A percentile compares a stretch with the other conserved stretches of the same genome.
Evolutionary conservation across 129 eudicot species (phyloP).

Genomic region (Glebionis coronaria): DNA sequence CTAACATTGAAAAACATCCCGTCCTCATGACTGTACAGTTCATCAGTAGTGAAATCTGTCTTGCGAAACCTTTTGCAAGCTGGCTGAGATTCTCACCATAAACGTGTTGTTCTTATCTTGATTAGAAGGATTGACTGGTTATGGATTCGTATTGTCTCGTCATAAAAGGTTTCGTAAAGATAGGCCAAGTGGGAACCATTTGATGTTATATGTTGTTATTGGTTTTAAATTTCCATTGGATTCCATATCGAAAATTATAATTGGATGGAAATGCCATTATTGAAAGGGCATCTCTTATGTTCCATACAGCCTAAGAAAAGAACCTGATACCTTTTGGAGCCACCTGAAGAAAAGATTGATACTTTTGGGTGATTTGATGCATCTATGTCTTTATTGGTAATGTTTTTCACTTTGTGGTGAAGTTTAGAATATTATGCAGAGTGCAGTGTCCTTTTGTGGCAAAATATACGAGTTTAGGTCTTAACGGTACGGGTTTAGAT

Average conservation of each 20-base stretch:
- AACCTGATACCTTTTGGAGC: constrained; percentile 7
- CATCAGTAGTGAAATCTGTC: neutral
- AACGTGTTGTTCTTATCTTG: neutral
- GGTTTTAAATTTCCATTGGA: neutral
- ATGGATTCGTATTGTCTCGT: neutral
- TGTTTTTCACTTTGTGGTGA: neutral
- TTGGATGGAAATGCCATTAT: constrained; percentile 14
- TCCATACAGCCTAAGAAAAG: constrained; percentile 8
- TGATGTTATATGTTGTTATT: neutral
- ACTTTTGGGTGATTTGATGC: neutral
- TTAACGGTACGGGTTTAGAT: no score
- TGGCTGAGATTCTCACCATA: neutral
- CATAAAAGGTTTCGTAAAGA: neutral
- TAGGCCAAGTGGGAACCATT: neutral
- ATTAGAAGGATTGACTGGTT: neutral
- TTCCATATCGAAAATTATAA: neutral
- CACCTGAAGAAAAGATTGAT: constrained; percentile 3
- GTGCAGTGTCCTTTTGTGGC: neutral
- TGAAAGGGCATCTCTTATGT: constrained; percentile 13
- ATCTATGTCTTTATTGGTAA: constrained; percentile 8
- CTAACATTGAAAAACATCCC: constrained; percentile 14
- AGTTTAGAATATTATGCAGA: neutral
- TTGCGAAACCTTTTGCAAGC: neutral
- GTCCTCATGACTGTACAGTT: constrained; percentile 16
- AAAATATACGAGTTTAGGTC: no score